phyloP scores from a whole-genome alignment of 2,329 filamentous ascomycete species.

The Colletotrichum liriopes region DNA sequence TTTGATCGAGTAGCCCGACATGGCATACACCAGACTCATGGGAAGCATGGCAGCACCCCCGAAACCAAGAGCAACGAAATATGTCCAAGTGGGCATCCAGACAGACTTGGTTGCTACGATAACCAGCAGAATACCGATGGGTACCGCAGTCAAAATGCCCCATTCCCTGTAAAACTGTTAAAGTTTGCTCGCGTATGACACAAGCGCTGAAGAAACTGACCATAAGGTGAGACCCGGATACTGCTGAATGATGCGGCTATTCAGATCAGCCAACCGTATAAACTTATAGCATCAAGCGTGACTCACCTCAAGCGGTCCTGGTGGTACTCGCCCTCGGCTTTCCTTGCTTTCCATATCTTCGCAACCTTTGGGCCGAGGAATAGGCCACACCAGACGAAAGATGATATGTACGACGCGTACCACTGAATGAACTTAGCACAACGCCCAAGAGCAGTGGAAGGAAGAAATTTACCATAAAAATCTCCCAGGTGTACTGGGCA shows the following conservation, averaged over 20 bases:
- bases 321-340: conserved; percentile 45
- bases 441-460: conserved; percentile 52
- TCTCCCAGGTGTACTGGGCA: conserved; percentile 68
- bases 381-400: conserved; percentile 71
- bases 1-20: conserved; percentile 68
- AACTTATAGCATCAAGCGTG: too few species aligned
- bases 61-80: conserved; percentile 69
- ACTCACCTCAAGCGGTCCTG: conserved; percentile 33
- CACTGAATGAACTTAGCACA: conserved; percentile 56
- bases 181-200: background rate
- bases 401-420: conserved; percentile 72
- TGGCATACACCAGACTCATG: conserved; percentile 72
- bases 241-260: conserved; percentile 64
- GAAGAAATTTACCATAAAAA: conserved; percentile 11
- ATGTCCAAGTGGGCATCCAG: conserved; percentile 74
- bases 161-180: conserved; percentile 36
- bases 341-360: conserved; percentile 54
- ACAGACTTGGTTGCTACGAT: conserved; percentile 66
- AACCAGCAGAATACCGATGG: conserved; percentile 56
- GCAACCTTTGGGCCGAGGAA: conserved; percentile 67
- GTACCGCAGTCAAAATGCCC: conserved; percentile 45
- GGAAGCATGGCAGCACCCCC: conserved; percentile 71
- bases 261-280: background rate
- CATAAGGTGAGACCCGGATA: conserved; percentile 62
- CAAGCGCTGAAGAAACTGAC: background rate